A percentile compares a stretch with the other conserved stretches of the same genome.
These are phyloP conservation scores for Colletotrichum magnum DNA, from an alignment of 2,329 filamentous ascomycete genomes.

Conservation along the genomic window DNA sequence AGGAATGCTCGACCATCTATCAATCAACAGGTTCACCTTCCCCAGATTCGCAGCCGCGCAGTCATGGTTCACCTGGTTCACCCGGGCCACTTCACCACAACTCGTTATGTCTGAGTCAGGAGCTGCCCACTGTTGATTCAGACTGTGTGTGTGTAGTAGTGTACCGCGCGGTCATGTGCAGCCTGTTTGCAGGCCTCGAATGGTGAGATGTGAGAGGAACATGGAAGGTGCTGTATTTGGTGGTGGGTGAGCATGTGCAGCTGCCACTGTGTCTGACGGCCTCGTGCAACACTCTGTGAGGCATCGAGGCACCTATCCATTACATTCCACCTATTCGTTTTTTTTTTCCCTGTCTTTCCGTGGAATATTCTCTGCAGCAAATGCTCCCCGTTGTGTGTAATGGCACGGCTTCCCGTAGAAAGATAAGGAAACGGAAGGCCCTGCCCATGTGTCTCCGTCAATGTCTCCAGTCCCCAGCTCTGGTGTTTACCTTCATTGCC, in stretches of 20 bases:
- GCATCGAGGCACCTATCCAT: too few relatives aligned
- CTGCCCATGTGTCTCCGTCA: background rate
- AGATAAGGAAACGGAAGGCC: background rate
- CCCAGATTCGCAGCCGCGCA: conserved; percentile 28
- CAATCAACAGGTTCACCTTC: background rate
- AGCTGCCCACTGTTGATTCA: conserved; percentile 14
- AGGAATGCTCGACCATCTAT: background rate
- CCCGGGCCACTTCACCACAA: background rate
- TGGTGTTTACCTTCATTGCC: conserved; percentile 29
- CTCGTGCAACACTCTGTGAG: background rate
- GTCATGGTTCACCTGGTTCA: conserved; percentile 18
- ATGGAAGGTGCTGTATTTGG: conserved; percentile 33
- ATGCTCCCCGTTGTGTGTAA: background rate
- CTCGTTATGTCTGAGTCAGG: conserved; percentile 34
- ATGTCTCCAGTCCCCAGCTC: background rate
- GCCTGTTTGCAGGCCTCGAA: conserved; percentile 18
- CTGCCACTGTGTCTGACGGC: conserved; percentile 5
- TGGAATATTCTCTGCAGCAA: too few relatives aligned
- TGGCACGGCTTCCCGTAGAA: background rate
- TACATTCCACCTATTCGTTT: too few relatives aligned
- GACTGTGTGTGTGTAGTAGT: background rate
- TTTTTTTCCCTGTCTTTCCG: too few relatives aligned
- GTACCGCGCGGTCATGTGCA: conserved; percentile 28
- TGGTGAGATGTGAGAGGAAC: conserved; percentile 1
- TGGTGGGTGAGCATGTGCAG: background rate